A percentile compares a stretch with the other conserved stretches of the same genome.
Conservation (phyloP, 352 stramenopile species). For the Globisporangium cystogenes region DNA sequence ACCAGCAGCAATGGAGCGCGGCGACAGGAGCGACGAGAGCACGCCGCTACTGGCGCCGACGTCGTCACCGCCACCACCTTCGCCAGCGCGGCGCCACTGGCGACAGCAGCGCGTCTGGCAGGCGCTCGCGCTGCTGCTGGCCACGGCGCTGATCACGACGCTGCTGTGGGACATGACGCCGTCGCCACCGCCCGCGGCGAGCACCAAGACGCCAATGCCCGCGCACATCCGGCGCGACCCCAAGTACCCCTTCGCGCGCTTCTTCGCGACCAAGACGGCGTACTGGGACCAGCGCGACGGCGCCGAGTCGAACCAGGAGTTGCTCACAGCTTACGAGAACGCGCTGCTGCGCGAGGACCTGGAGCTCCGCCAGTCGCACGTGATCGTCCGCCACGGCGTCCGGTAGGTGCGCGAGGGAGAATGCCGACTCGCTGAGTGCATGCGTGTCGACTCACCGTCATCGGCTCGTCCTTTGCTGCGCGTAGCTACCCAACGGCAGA, state of each 20-base stretch:
- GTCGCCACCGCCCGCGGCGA: conserved; percentile 2
- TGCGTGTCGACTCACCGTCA: no score
- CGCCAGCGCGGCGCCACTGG: conserved; percentile 2
- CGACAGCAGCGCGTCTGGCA: conserved; percentile 10
- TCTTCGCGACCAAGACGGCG: conserved; percentile 52
- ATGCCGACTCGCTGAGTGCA: no score
- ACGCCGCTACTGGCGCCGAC: conserved; percentile 1
- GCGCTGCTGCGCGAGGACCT: conserved; percentile 24
- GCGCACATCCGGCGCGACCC: conserved; percentile 8
- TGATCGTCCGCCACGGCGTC: conserved; percentile 58
- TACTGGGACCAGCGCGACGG: conserved; percentile 47
- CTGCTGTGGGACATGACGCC: conserved; percentile 17
- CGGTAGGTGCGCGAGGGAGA: conserved; percentile 18
- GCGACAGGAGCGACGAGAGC: conserved; percentile 1
- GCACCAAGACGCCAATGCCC: conserved; percentile 3
- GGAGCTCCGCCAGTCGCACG: conserved; percentile 54
- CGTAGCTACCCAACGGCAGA: conserved; percentile 42
- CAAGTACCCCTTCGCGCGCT: conserved; percentile 19
- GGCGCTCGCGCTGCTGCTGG: conserved; percentile 7
- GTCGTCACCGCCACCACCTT: conserved; percentile 2
- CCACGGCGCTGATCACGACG: conserved; percentile 10
- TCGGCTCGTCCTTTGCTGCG: no score
- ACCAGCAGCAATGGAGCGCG: neutral
- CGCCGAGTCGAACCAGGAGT: conserved; percentile 15
- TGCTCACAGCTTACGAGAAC: conserved; percentile 18